A percentile compares a stretch with the other conserved stretches of the same genome.
phyloP scores from a whole-genome alignment of 2,329 filamentous ascomycete species.

The Cylindrodendrum hubeiense region DNA sequence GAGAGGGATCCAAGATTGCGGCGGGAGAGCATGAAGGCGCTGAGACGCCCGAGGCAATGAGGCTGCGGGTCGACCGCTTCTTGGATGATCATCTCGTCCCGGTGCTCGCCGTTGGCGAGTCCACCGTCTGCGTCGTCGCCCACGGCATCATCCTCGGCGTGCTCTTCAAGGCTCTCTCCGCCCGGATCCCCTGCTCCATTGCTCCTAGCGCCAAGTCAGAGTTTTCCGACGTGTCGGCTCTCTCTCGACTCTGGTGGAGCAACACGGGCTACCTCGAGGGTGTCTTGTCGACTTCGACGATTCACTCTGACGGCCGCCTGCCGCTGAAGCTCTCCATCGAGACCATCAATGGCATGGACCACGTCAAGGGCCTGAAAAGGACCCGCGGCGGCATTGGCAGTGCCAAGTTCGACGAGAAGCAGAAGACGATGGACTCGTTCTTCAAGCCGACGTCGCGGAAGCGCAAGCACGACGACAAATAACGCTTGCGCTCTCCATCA shows the following conservation, averaged over 20 bases:
- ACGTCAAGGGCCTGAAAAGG: constrained; percentile 81
- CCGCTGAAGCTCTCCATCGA: constrained; percentile 60
- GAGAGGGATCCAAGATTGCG: constrained; percentile 74
- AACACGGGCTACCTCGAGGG: constrained; percentile 65
- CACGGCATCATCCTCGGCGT: constrained; percentile 85
- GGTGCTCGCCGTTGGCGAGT: constrained; percentile 46
- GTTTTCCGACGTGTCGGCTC: constrained; percentile 22
- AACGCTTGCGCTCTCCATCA: constrained; percentile 28
- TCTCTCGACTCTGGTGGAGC: constrained; percentile 57
- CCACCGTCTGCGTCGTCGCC: constrained; percentile 68
- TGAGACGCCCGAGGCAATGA: constrained; percentile 79
- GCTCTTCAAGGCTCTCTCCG: constrained; percentile 73
- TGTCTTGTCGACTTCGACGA: constrained; percentile 29
- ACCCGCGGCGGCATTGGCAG: constrained; percentile 88
- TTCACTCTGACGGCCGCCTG: neutral
- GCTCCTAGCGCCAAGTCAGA: constrained; percentile 29
- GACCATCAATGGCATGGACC: constrained; percentile 76
- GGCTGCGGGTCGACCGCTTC: constrained; percentile 72
- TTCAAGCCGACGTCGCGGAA: constrained; percentile 65
- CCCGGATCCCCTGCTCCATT: constrained; percentile 57
- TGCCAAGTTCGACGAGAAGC: constrained; percentile 78
- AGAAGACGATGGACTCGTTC: constrained; percentile 82
- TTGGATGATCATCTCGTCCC: constrained; percentile 73
- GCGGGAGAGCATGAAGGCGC: constrained; percentile 60
- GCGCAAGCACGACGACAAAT: constrained; percentile 43